Base-by-base conservation (phyloP, 305 asterid genomes). In the Andrographis paniculata region DNA sequence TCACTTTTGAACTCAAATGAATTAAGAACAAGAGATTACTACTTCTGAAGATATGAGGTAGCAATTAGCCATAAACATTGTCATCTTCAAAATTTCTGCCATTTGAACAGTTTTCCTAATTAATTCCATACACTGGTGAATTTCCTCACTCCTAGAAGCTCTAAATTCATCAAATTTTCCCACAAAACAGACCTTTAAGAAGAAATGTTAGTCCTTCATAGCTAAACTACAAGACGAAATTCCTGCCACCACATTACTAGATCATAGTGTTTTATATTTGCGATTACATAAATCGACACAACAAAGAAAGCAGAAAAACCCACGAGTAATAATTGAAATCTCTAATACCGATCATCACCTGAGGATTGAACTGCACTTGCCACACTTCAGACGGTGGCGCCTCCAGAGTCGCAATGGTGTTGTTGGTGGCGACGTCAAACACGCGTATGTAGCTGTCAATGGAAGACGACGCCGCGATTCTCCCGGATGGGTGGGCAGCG, bases 311-410 rank as follows among this genome's bases (percentile, higher is more conserved):
- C 22, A 27, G 14, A 47, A 1, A 30, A 48, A 10, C 12, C 31
- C 8, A 1, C 6, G 11, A 24, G 8, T 6, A 48, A 37, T 20
- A 4, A 22, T 9, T 19, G 18, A 22, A 50, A n/a, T 1, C 15
- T 23, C 0, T 0, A 33, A 16, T 1, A 18, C 14, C 2, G 44
- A 24, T 14, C 14, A 49, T 42, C 61, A 85, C 97, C 87, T 65
- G 72, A 14, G 95, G 95, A 61, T 77, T 86, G 70, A 89, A 89
- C 51, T 74, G 76, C 74, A 89, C 35, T 52, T 89, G 95, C 98
- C 98, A 89, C 45, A 89, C 91, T 75, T 89, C 95, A 42, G 98
- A 86, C 0, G 98, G 88, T n/a, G 98, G 87, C 56, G 99, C 84
- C 77, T 86, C 99, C 28, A 91, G 93, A 17, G 96, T 75, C 36